Evolutionary conservation across 2,329 filamentous ascomycete genomes (phyloP).

Genomic region (Alternaria ventricosa): DNA sequence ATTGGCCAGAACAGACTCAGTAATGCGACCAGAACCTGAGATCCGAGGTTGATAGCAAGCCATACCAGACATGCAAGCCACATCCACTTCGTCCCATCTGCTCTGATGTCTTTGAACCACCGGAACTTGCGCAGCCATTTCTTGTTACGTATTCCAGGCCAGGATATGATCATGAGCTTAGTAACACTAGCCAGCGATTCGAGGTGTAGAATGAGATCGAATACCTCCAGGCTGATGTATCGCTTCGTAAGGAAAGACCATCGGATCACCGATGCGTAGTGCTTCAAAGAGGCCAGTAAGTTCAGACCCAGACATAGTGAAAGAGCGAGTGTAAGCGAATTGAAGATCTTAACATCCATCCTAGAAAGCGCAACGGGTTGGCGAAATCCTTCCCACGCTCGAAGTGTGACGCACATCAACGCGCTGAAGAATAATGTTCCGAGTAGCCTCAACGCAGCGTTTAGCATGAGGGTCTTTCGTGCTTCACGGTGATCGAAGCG

Average conservation of each 20-base stretch:
- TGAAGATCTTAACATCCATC: conserved; percentile 39
- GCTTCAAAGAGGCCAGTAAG: conserved; percentile 41
- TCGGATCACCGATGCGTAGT: conserved; percentile 41
- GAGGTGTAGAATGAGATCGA: conserved; percentile 44
- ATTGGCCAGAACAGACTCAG: conserved; percentile 46
- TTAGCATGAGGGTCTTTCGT: conserved; percentile 19
- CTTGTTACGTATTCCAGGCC: conserved; percentile 35
- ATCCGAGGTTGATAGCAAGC: conserved; percentile 42
- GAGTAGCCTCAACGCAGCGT: conserved; percentile 21
- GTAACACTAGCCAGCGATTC: conserved; percentile 40
- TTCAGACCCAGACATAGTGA: conserved; percentile 46
- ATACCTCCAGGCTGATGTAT: conserved; percentile 43
- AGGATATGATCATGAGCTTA: conserved; percentile 44
- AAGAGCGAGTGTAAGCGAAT: conserved; percentile 41
- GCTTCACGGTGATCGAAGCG: conserved; percentile 42
- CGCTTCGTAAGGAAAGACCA: conserved; percentile 44
- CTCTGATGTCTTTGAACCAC: conserved; percentile 39
- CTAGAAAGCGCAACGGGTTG: conserved; percentile 33
- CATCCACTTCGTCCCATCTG: conserved; percentile 41
- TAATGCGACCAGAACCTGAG: conserved; percentile 43
- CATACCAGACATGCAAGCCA: conserved; percentile 43
- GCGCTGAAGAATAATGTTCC: conserved; percentile 41
- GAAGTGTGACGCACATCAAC: conserved; percentile 35
- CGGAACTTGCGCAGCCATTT: conserved; percentile 32
- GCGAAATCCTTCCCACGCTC: conserved; percentile 39